Evolutionary conservation across 177 flowering plant genomes (phyloP).

Genomic region (Tripterygium wilfordii): DNA sequence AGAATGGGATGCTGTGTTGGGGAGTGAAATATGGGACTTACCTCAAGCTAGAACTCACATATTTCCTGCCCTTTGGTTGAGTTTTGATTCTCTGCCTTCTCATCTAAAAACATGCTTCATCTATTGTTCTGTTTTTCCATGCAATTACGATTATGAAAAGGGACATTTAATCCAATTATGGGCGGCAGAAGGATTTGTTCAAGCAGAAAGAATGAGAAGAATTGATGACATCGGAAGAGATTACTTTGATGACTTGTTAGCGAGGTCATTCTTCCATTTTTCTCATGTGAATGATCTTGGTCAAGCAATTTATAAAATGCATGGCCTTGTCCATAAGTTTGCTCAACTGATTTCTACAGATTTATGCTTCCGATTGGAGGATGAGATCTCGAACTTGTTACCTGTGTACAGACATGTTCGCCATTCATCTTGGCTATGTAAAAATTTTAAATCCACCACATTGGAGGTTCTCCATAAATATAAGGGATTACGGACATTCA

Average conservation of each 20-base stretch:
- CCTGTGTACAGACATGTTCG: constrained; percentile 12
- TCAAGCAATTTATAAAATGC: constrained; percentile 19
- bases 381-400: not conserved
- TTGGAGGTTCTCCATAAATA: too few relatives aligned
- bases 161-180: constrained; percentile 6
- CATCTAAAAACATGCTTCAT: constrained; percentile 13
- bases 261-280: constrained; percentile 5
- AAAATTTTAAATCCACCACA: not conserved
- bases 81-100: constrained; percentile 11
- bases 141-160: constrained; percentile 8
- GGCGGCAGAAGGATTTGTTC: constrained; percentile 17
- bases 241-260: constrained; percentile 4
- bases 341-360: constrained; percentile 21
- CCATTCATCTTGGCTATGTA: constrained; percentile 12
- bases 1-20: constrained; percentile 11
- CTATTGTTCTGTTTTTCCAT: constrained; percentile 12
- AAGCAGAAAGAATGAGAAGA: not conserved
- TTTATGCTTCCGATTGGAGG: constrained; percentile 10
- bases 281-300: not conserved
- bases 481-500: too few relatives aligned
- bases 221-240: constrained; percentile 10
- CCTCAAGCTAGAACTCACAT: not conserved
- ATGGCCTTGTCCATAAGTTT: constrained; percentile 33
- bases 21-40: constrained; percentile 1
- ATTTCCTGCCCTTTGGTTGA: constrained; percentile 12